phyloP scores from a whole-genome alignment of 2,329 filamentous ascomycete genomes.

The Fusarium drepaniforme region DNA sequence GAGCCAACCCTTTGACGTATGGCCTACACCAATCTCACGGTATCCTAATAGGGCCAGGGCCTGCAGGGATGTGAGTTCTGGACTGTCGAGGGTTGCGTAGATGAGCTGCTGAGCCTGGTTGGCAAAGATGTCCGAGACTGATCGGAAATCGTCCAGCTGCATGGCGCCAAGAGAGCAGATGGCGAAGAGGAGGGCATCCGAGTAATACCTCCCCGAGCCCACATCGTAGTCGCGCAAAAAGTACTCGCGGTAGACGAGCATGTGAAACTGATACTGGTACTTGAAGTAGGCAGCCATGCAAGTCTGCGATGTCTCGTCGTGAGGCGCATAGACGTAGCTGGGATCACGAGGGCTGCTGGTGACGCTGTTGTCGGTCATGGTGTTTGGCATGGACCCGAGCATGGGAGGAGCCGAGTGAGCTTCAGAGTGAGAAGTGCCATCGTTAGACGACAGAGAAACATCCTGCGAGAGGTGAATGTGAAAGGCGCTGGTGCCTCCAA shows the following conservation, averaged over 20 bases:
- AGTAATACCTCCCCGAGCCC: slow-evolving; percentile 61
- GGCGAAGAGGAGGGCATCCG: slow-evolving; percentile 60
- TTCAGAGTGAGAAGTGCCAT: slow-evolving; percentile 26
- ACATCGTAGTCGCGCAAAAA: slow-evolving; percentile 63
- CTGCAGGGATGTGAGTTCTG: slow-evolving; percentile 61
- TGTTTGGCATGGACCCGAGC: slow-evolving; percentile 10
- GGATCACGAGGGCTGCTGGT: slow-evolving; percentile 36
- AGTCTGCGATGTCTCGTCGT: slow-evolving; percentile 57
- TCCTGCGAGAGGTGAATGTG: slow-evolving; percentile 52
- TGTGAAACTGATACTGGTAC: slow-evolving; percentile 61
- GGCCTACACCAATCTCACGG: slow-evolving; percentile 60
- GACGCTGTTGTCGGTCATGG: slow-evolving; percentile 21
- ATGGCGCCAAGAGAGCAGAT: slow-evolving; percentile 63
- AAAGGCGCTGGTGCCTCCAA: slow-evolving; percentile 61
- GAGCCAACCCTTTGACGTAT: slow-evolving; percentile 63
- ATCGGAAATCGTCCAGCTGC: slow-evolving; percentile 55
- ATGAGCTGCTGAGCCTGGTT: slow-evolving; percentile 59
- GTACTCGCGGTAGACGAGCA: slow-evolving; percentile 64
- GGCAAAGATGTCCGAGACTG: slow-evolving; percentile 58
- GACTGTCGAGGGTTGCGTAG: slow-evolving; percentile 57
- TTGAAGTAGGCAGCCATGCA: slow-evolving; percentile 63
- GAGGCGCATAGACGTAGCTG: slow-evolving; percentile 54
- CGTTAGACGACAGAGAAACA: slow-evolving; percentile 35
- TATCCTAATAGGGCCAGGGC: slow-evolving; percentile 60
- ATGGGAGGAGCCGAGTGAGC: slow-evolving; percentile 20